Evolutionary conservation across 257 asterid species (phyloP), one percentile per base, ranked within the genome.

Genomic region (Prunella vulgaris): DNA sequence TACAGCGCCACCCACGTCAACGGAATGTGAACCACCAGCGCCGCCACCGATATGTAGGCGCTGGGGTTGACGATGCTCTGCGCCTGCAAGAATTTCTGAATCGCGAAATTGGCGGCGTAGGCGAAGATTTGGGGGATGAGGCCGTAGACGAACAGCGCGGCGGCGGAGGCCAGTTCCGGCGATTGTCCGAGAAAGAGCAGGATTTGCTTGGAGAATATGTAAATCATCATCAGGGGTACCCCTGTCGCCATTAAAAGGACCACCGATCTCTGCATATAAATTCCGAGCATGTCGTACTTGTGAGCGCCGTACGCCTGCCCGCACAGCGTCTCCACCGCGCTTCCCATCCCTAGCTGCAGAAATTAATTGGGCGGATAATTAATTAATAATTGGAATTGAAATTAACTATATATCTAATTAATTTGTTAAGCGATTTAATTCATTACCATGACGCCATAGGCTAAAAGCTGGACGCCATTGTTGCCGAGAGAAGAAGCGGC

Each of bases 21-120:
- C 0, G 57, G 1, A 0, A 84, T 9, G 67, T 87, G 95, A 35
- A 82, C 32, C 0, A 64, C 76, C 40, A 87, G 69, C 3, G 87
- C 30, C 0, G 49, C 84, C 0, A 83, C 85, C 7, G 92, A 73
- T 32, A 87, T 85, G 46, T 83, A 85, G 0, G 95, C 88, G 53
- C 89, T 87, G 0, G 89, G 92, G 6, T 79, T 82, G 58, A 87
- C 90, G 5, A 83, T 85, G 80, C 95, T 87, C 14, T 85, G 92
- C 3, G 92, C 60, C 30, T 87, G 95, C 40, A 87, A 54, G 60
- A 85, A 87, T 5, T 87, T 87, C 58, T 87, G 92, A 0, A 87
- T 82, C 0, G 95, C 86, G 60, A 87, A 83, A 70, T 87, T 87
- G 1, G 79, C 80, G 0, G 91, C 87, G 49, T 85, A 87, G 0